Conservation (phyloP, 73 alveolate species). For the Halteria grandinella region DNA sequence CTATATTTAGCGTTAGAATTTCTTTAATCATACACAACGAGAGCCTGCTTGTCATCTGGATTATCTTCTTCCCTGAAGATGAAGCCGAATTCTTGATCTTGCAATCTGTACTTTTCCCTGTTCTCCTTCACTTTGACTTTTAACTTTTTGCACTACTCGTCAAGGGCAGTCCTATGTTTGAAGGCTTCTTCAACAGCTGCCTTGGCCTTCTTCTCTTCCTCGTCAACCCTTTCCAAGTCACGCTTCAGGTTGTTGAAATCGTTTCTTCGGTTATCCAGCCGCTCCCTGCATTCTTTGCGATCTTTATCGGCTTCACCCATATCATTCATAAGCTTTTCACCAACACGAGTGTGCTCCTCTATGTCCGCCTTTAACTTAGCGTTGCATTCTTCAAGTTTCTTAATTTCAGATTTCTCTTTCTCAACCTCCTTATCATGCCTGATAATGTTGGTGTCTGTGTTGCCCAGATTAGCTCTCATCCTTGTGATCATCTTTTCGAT, state of each 20-base stretch:
- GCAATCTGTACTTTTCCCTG: slow-evolving; percentile 45
- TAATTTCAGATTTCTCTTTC: slow-evolving; percentile 55
- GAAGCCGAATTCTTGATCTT: slow-evolving; percentile 57
- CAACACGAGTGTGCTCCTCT: slow-evolving; percentile 55
- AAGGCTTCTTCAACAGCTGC: slow-evolving; percentile 51
- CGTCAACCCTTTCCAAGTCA: slow-evolving; percentile 43
- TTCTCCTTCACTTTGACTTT: slow-evolving; percentile 58
- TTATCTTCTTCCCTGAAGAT: slow-evolving; percentile 9
- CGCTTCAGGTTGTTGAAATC: slow-evolving; percentile 45
- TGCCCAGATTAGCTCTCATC: slow-evolving; percentile 53
- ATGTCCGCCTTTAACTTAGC: slow-evolving; percentile 33
- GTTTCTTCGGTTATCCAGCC: slow-evolving; percentile 46
- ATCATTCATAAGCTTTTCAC: slow-evolving; percentile 60
- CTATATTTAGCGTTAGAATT: no score
- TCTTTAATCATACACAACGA: no score
- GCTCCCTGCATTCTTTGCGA: slow-evolving; percentile 46
- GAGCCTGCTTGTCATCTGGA: no score
- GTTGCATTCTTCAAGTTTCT: slow-evolving; percentile 36
- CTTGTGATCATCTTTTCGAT: slow-evolving; percentile 69
- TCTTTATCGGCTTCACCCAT: slow-evolving; percentile 66
- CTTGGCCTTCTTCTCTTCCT: slow-evolving; percentile 59
- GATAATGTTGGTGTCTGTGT: slow-evolving; percentile 41
- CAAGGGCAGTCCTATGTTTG: slow-evolving; percentile 16
- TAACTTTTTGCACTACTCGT: slow-evolving; percentile 32
- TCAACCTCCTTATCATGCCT: slow-evolving; percentile 54